Evolutionary conservation across 2,329 filamentous ascomycete genomes (phyloP).

Genomic region (Leptographium galeiforme): DNA sequence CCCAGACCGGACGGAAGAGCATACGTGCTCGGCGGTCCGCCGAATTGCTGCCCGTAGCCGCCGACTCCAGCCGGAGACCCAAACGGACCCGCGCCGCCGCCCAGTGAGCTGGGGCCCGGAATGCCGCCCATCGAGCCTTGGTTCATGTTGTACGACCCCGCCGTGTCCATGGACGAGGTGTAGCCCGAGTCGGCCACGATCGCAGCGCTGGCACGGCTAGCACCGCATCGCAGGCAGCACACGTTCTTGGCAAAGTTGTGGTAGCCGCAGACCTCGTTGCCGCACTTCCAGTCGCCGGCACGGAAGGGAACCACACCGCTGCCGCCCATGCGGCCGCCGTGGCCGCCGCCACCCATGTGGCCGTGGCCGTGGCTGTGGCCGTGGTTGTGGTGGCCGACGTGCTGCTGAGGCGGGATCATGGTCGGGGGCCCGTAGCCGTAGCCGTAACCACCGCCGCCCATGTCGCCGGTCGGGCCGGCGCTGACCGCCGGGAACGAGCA

Average conservation of each 20-base stretch:
- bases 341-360: slow-evolving; percentile 51
- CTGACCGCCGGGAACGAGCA: slow-evolving; percentile 97
- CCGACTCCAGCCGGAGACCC: slow-evolving; percentile 34
- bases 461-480: slow-evolving; percentile 56
- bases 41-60: slow-evolving; percentile 68
- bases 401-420: slow-evolving; percentile 65
- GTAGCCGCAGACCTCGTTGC: slow-evolving; percentile 91
- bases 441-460: slow-evolving; percentile 42
- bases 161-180: slow-evolving; percentile 77
- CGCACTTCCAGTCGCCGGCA: slow-evolving; percentile 97
- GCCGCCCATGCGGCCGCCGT: slow-evolving; percentile 63
- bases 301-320: slow-evolving; percentile 90
- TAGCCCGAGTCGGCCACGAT: slow-evolving; percentile 91
- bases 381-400: slow-evolving; percentile 36
- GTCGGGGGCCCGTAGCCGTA: slow-evolving; percentile 55
- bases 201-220: slow-evolving; percentile 82
- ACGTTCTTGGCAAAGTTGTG: slow-evolving; percentile 99
- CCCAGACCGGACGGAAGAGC: slow-evolving; percentile 75
- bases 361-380: slow-evolving; percentile 30
- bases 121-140: slow-evolving; percentile 78
- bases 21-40: slow-evolving; percentile 77
- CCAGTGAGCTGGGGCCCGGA: slow-evolving; percentile 58
- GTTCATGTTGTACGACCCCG: slow-evolving; percentile 72
- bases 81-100: slow-evolving; percentile 55
- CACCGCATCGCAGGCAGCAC: slow-evolving; percentile 90